Percentiles rank a stretch among this genome's conserved stretches.
These are phyloP conservation scores for Candida insectorum DNA, from an alignment of 805 yeast genomes.

Conservation along the genomic window DNA sequence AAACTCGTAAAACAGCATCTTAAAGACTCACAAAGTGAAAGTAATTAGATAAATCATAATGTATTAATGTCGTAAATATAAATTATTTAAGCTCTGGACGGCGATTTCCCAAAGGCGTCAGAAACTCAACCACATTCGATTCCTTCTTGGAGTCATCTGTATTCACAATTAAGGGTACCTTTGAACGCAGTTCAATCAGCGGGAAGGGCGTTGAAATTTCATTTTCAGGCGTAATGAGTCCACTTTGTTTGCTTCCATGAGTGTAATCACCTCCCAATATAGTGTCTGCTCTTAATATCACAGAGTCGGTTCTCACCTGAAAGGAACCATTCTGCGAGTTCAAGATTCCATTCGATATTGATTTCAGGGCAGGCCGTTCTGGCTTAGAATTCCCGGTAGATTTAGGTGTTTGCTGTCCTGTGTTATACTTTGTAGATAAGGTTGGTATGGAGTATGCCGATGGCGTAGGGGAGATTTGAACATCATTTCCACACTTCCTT, in stretches of 20 bases:
- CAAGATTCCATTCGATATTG: conserved; percentile 11
- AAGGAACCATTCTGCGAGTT: conserved; percentile 8
- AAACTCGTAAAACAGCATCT: conserved; percentile 8
- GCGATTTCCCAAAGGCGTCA: conserved; percentile 13
- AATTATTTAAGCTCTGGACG: no score
- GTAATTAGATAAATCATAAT: background rate
- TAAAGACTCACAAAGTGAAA: background rate
- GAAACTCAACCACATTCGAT: conserved; percentile 11
- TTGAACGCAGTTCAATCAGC: conserved; percentile 1
- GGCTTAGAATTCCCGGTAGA: background rate
- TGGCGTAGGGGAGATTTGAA: conserved; percentile 5
- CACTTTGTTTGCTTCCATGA: background rate
- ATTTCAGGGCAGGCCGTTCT: conserved; percentile 10
- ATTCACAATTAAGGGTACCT: conserved; percentile 14
- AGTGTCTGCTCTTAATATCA: background rate
- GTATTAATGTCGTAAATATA: no score
- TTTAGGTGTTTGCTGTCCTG: background rate
- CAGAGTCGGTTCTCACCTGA: conserved; percentile 3
- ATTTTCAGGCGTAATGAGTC: conserved; percentile 12
- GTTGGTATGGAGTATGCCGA: conserved; percentile 4
- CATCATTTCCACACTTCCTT: background rate
- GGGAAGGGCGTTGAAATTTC: conserved; percentile 9
- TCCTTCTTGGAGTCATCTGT: conserved; percentile 8
- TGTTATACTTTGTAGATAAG: background rate
- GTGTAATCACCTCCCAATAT: background rate